Base-by-base conservation (phyloP, 1,284 basidiomycete species). In the Cryptococcus sp. region DNA sequence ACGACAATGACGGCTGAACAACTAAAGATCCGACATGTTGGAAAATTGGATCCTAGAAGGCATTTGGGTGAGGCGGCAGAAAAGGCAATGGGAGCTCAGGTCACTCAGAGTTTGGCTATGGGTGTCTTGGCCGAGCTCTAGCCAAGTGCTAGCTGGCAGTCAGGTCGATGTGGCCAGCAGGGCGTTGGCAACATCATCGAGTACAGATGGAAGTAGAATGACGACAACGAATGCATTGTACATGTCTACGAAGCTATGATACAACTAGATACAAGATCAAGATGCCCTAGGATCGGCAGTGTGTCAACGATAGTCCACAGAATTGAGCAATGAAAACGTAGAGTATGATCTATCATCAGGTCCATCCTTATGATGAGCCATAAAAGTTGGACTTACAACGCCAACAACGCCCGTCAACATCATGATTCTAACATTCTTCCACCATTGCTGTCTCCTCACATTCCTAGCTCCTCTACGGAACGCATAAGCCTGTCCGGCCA, bases 51-150 rank as follows among this genome's bases (percentile, higher is more conserved):
- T 78, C 92, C 92, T 42, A 98, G 97, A 78, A 83, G 92, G 64
- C 92, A 98, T 79, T 75, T 98, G 60, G 91, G 94, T 69, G 93
- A 96, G 76, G 87, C 88, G 25, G 93, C 94, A n/a, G 92, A 96
- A 77, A 88, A 87, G 75, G 89, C 90, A 1, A 94, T 98, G 84
- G 91, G 89, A 16, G 86, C 93, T 75, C 91, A 96, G 76, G 91
- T 97, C 55, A 86, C 92, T 37, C 92, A 97, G 78, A 91, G 88
- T 69, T 75, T 94, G 60, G 91, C 88, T 23, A 91, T 90, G 63
- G 92, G 92, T 83, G 79, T 94, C 53, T 79, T 93, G 57, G 88
- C 89, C 51, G 91, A 94, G 79, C 77, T 93, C 55, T 83, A 78
- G 71, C 34, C 4, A 14, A n/a, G 34, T 10, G 34, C 34, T 36